These are phyloP conservation scores for Taxillus chinensis DNA, from an alignment of 164 flowering plant genomes.

Conservation along the genomic window DNA sequence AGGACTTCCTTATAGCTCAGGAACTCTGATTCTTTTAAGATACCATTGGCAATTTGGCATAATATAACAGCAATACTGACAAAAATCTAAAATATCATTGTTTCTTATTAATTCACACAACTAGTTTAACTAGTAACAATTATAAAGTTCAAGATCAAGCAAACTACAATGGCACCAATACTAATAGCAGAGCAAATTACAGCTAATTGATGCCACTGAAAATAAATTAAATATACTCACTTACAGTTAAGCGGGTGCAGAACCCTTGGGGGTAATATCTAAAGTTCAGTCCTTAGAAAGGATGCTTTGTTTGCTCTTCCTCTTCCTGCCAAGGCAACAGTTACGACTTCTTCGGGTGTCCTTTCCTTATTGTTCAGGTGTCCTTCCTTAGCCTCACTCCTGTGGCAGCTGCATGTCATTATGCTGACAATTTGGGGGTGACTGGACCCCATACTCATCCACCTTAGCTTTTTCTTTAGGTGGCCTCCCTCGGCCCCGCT, in stretches of 20 bases:
- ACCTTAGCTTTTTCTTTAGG: background rate
- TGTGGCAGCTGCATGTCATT: no score
- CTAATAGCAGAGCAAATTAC: background rate
- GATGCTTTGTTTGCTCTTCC: background rate
- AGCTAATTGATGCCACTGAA: background rate
- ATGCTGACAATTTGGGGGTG: no score
- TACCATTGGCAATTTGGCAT: no score
- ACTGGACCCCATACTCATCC: background rate
- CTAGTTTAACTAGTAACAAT: no score
- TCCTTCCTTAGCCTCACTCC: constrained; percentile 3
- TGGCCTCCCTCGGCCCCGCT: background rate
- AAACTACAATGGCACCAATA: no score
- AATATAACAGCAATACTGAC: no score
- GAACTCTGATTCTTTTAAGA: no score
- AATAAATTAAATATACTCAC: background rate
- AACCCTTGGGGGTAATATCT: background rate
- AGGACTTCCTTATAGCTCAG: no score
- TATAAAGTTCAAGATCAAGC: no score
- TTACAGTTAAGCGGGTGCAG: background rate
- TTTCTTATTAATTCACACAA: no score
- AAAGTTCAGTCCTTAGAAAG: background rate
- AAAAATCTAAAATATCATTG: no score
- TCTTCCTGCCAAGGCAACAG: background rate
- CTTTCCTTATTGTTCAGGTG: background rate
- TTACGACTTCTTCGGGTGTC: background rate